Evolutionary conservation across 202 grass and related monocot species (phyloP).

Genomic region (Sporobolus alterniflorus): DNA sequence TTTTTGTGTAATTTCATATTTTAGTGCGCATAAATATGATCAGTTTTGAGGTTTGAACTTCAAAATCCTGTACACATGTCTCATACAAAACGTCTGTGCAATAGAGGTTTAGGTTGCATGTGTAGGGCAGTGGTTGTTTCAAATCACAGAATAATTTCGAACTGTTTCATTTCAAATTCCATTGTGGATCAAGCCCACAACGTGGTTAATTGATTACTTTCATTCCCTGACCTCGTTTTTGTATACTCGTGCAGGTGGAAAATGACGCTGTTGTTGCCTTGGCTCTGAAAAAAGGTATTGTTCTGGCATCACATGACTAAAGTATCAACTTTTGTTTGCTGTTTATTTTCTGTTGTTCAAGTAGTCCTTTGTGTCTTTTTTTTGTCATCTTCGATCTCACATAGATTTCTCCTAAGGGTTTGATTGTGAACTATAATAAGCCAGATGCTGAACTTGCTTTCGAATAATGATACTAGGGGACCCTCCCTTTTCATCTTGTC

Average conservation of each 20-base stretch:
- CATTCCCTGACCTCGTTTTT: not conserved
- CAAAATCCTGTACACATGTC: not conserved
- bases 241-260: slow-evolving; percentile 55
- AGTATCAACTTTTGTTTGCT: not conserved
- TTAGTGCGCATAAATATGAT: not conserved
- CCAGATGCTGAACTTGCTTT: not conserved
- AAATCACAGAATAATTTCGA: not conserved
- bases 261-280: slow-evolving; percentile 77
- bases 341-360: not conserved
- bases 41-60: not conserved
- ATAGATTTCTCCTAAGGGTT: not conserved
- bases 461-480: not conserved
- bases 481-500: not conserved
- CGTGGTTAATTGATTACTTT: not conserved
- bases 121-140: not conserved
- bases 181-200: not conserved
- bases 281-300: slow-evolving; percentile 66
- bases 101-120: not conserved
- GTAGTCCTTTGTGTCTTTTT: not conserved
- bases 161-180: not conserved
- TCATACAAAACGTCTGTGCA: not conserved
- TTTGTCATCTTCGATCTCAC: not conserved
- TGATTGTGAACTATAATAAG: not conserved
- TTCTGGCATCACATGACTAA: not conserved
- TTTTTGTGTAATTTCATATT: not conserved